Base-by-base conservation (phyloP, 805 yeast genomes). In the Candida insectorum region DNA sequence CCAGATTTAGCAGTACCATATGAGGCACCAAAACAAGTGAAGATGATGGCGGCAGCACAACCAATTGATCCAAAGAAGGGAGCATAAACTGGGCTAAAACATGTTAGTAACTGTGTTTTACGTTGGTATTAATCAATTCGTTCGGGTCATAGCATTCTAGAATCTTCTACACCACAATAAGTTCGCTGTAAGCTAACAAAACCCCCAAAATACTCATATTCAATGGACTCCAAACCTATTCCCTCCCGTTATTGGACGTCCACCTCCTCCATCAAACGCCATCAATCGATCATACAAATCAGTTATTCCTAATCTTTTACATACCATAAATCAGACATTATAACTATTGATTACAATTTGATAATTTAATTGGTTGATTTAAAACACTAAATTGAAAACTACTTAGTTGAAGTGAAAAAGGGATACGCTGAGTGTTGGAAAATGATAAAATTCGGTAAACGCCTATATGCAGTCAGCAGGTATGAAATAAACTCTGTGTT, bases 61-160 rank as follows among this genome's bases (percentile, higher is more conserved):
- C 99, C 99, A 59, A 93, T 86, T 50, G 97, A 91, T 57, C 99
- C 99, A 67, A 93, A 93, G 77, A 93, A 93, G 62, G 99, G 98
- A 55, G 85, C 85, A 57, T 80, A 80, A 58, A 80, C 86, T 54
- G 86, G 86, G 65, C 85, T 77, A 52, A 10, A 31, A 16, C 32
- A 15, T 23, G 56, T 54, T 52, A 42, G 53, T 49, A 40, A 13
- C n/a, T n/a, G n/a, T n/a, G n/a, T n/a, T n/a, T n/a, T n/a, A n/a
- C n/a, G n/a, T n/a, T n/a, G n/a, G 17, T n/a, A 20, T 8, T 20
- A 11, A 11, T 7, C 22, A 20, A 11, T 20, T 11, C 11, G 22
- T 11, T 8, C 11, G 22, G 22, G 11, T 11, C 22, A 8, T 7
- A 20, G 11, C 22, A 8, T 20, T 20, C 7, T 11, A 7, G 7